Conservation (phyloP, 2,329 filamentous ascomycete genomes). For the Graphiopsis chlorocephala region DNA sequence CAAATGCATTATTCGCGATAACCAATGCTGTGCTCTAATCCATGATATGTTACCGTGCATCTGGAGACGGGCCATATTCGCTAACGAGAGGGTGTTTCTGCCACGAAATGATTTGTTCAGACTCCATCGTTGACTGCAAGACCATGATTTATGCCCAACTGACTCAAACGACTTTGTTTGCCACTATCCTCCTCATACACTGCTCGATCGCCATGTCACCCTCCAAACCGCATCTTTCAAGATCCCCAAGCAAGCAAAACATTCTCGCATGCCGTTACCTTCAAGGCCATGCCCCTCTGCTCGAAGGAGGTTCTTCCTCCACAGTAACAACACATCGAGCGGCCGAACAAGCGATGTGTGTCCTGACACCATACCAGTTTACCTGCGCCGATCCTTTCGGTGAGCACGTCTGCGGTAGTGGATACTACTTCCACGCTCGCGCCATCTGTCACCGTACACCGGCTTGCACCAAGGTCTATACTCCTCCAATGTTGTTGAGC, state of each 20-base stretch:
- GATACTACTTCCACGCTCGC: neutral
- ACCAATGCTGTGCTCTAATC: neutral
- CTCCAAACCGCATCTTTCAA: neutral
- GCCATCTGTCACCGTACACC: neutral
- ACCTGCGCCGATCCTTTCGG: neutral
- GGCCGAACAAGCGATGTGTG: neutral
- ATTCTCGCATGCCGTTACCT: neutral
- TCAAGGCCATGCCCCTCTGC: neutral
- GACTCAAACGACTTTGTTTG: neutral
- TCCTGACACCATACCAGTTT: neutral
- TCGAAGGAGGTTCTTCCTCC: neutral
- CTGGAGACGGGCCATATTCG: neutral
- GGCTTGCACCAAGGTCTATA: neutral
- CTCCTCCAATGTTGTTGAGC: neutral
- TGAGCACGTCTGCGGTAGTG: neutral
- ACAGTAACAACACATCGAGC: neutral
- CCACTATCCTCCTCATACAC: neutral
- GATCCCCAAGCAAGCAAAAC: neutral
- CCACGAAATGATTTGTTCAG: neutral
- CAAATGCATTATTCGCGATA: neutral
- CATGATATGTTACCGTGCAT: too few species aligned
- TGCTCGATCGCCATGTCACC: neutral
- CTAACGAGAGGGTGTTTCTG: neutral
- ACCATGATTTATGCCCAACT: neutral
- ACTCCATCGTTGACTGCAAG: neutral